Percentiles rank a stretch among this genome's conserved stretches.
Evolutionary conservation across 164 flowering plant species (phyloP).

Genomic region (Tinospora cordifolia): DNA sequence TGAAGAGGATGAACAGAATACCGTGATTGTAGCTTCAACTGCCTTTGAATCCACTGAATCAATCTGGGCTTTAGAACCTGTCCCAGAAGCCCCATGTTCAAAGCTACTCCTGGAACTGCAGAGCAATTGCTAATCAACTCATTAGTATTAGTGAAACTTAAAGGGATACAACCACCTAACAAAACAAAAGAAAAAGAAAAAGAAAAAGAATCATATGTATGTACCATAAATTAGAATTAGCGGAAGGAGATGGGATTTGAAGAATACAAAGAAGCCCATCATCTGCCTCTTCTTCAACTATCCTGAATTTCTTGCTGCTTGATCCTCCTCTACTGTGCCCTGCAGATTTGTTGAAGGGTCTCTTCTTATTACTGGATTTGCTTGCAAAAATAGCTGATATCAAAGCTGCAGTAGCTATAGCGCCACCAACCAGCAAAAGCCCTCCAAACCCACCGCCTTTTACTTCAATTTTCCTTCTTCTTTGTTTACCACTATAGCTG

Average conservation of each 20-base stretch:
- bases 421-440: conserved; percentile 28
- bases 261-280: conserved; percentile 19
- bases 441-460: conserved; percentile 25
- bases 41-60: neutral
- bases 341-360: neutral
- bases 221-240: conserved; percentile 3
- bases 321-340: neutral
- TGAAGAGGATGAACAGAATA: neutral
- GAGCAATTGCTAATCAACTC: neutral
- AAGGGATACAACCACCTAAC: neutral
- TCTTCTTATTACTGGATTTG: neutral
- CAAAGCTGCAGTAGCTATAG: conserved; percentile 29
- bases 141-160: no score
- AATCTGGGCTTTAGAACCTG: neutral
- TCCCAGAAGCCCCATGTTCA: neutral
- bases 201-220: neutral
- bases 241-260: conserved; percentile 1
- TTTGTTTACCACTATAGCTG: neutral
- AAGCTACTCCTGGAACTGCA: conserved; percentile 4
- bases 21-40: neutral
- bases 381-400: conserved; percentile 12
- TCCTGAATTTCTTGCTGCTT: neutral
- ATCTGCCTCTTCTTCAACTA: neutral
- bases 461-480: neutral
- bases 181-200: neutral